phyloP scores from a whole-genome alignment of 768 basidiomycete species.

The Lentinula boryana region DNA sequence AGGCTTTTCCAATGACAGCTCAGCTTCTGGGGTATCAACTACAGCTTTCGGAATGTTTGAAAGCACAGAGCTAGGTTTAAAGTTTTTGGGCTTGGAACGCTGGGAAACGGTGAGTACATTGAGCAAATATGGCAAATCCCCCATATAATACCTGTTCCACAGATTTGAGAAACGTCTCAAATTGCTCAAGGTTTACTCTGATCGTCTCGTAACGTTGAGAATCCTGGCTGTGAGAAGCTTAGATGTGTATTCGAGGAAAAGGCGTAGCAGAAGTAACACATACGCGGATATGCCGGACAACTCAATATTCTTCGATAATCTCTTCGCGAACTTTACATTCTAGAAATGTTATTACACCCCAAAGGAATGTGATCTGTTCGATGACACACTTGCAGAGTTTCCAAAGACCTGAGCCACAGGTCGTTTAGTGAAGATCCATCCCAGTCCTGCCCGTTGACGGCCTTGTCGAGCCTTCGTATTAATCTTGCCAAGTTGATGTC shows the following conservation, averaged over 20 bases:
- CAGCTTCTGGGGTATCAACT: slow-evolving; percentile 6
- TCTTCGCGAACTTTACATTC: slow-evolving; percentile 50
- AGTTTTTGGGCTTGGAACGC: slow-evolving; percentile 34
- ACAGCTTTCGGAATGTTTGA: slow-evolving; percentile 43
- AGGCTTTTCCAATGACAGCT: slow-evolving; percentile 9
- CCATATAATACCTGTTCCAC: slow-evolving; percentile 42
- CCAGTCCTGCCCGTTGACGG: slow-evolving; percentile 35
- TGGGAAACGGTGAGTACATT: slow-evolving; percentile 14
- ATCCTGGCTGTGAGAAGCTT: slow-evolving; percentile 27
- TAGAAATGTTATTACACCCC: slow-evolving; percentile 21
- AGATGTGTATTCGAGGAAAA: not conserved
- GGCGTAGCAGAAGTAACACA: slow-evolving; percentile 15
- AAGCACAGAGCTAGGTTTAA: slow-evolving; percentile 44
- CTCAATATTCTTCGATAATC: slow-evolving; percentile 54
- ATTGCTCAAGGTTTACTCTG: slow-evolving; percentile 42
- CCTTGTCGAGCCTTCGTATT: slow-evolving; percentile 54
- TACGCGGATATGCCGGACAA: slow-evolving; percentile 38
- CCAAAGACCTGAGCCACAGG: slow-evolving; percentile 52
- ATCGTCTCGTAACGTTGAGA: slow-evolving; percentile 40
- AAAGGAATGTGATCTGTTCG: not conserved
- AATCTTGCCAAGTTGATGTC: slow-evolving; percentile 63
- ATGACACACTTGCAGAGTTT: slow-evolving; percentile 46
- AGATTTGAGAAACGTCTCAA: slow-evolving; percentile 47
- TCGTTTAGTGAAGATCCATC: slow-evolving; percentile 18
- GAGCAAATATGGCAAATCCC: not conserved